Evolutionary conservation across 495 filamentous ascomycete genomes (phyloP), one percentile per base, ranked within the genome.

Genomic region (Alectoria sarmentosa): DNA sequence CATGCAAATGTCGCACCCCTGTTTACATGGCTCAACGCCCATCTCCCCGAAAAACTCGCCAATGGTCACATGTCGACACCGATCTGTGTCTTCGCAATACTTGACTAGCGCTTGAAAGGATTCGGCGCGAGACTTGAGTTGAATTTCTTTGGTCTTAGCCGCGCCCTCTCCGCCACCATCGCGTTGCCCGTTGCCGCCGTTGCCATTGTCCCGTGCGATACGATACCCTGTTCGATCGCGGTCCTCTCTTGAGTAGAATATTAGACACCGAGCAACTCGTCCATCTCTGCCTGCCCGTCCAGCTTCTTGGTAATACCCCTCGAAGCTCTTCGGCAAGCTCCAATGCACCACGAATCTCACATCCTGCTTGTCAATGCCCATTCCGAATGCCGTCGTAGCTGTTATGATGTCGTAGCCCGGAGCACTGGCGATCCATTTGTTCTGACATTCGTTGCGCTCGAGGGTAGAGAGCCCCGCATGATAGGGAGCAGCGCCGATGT

Each of bases 291-390:
- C 93, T 30, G 92, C 93, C 55, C 93, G 86, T 0, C 93, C 93
- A 11, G 90, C 92, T 80, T 98, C 93, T 76, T 98, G 93, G 66
- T 96, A 96, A 66, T 90, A 96, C 4, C 92, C 91, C 73, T 97
- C 93, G 72, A 97, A 96, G 38, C 86, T 91, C 70, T 93, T 94
- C 15, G 92, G 90, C 21, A 96, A 78, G 61, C 88, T 87, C 92
- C 92, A 97, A 73, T 98, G 93, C 5, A 95, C 83, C 3, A 98
- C 91, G 69, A 96, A 96, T 4, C 92, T 85, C 21, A 98, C 93
- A 69, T 94, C 86, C 37, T 92, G 84, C 74, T 96, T 96, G 70
- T 97, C 92, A 69, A 98, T 97, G 6, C 93, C 93, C 93, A 98
- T 97, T 10, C 93, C 93, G 66, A 97, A 97, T 0, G 93, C 93